phyloP scores from a whole-genome alignment of 495 filamentous ascomycete genomes.

The Schizothecium vesticola region DNA sequence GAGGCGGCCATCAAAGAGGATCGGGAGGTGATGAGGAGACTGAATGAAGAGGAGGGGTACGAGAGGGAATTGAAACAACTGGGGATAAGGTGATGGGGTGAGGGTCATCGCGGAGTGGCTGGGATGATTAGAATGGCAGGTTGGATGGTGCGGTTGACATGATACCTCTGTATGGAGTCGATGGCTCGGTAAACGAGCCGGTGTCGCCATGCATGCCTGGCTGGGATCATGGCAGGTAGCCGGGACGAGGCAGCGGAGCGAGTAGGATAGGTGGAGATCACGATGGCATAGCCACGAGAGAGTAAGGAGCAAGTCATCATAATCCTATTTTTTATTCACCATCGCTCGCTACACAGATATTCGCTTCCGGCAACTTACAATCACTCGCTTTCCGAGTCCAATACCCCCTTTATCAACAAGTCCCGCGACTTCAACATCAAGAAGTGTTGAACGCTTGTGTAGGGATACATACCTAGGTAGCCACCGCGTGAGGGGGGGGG shows the following conservation, averaged over 20 bases:
- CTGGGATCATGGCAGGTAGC: not conserved
- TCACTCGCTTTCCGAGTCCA: not conserved
- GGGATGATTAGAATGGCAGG: not conserved
- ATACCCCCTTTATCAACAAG: not conserved
- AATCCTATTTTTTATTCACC: not conserved
- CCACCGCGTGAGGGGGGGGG: not conserved
- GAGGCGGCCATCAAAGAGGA: slow-evolving; percentile 21
- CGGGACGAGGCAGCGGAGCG: not conserved
- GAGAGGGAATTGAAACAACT: not conserved
- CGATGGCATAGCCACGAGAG: not conserved
- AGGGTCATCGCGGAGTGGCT: not conserved
- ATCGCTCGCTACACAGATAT: not conserved
- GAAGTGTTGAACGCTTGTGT: not conserved
- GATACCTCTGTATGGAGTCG: not conserved
- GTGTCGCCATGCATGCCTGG: not conserved
- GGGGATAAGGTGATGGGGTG: not conserved
- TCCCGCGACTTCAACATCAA: not conserved
- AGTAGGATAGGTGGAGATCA: not conserved
- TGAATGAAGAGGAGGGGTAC: not conserved
- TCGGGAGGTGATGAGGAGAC: not conserved
- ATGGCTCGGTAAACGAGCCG: not conserved
- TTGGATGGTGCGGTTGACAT: not conserved
- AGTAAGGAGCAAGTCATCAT: not conserved
- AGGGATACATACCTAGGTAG: not conserved
- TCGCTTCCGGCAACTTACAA: not conserved